Conservation (phyloP, 768 basidiomycete genomes). For the Suillus alpinus region DNA sequence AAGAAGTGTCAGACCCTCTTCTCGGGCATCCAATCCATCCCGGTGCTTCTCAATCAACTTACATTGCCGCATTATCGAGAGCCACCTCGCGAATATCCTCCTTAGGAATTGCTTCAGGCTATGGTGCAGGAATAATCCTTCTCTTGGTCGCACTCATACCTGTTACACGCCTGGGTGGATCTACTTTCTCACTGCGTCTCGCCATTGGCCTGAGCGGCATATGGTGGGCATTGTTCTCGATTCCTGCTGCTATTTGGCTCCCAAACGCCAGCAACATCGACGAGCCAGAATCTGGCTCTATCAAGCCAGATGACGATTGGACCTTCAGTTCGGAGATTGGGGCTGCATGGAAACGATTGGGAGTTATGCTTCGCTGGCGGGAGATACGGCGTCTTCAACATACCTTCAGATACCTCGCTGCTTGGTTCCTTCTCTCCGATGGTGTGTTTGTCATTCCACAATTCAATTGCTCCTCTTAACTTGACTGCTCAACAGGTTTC, state of each 20-base stretch:
- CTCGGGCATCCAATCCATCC: slow-evolving; percentile 18
- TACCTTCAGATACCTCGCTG: slow-evolving; percentile 86
- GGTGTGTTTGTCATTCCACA: slow-evolving; percentile 43
- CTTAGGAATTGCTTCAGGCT: slow-evolving; percentile 82
- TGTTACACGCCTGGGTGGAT: slow-evolving; percentile 67
- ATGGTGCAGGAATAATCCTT: slow-evolving; percentile 75
- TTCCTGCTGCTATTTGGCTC: slow-evolving; percentile 77
- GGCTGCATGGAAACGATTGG: slow-evolving; percentile 74
- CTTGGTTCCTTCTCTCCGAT: slow-evolving; percentile 94
- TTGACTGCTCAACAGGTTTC: slow-evolving; percentile 52
- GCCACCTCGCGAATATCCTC: slow-evolving; percentile 83
- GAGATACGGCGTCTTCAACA: slow-evolving; percentile 75
- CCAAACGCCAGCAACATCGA: slow-evolving; percentile 36
- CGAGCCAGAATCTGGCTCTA: slow-evolving; percentile 9
- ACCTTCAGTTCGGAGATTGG: slow-evolving; percentile 49
- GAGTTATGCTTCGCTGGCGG: slow-evolving; percentile 66
- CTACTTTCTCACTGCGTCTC: slow-evolving; percentile 74
- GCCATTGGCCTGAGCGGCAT: slow-evolving; percentile 82
- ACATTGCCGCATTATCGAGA: slow-evolving; percentile 59
- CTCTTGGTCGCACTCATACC: slow-evolving; percentile 77
- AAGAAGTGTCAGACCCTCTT: slow-evolving; percentile 39
- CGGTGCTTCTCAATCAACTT: slow-evolving; percentile 35
- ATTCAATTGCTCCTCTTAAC: neutral
- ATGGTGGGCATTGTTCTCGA: slow-evolving; percentile 84
- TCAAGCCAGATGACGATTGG: slow-evolving; percentile 36